Conservation (phyloP, 148 eudicot species). For the Rhododendron kiyosumense region DNA sequence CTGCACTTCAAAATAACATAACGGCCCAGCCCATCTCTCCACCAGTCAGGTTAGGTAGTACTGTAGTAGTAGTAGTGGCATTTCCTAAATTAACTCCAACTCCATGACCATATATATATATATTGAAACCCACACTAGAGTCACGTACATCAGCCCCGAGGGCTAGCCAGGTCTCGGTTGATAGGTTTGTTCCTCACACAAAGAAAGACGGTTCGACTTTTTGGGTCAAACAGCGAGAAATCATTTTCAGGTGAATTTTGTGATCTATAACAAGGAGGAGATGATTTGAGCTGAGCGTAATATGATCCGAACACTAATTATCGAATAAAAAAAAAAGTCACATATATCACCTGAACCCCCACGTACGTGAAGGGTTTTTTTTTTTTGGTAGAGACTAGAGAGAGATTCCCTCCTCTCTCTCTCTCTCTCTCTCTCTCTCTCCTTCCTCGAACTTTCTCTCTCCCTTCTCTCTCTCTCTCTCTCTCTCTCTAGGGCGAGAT, state of each 20-base stretch:
- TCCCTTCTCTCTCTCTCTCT: neutral
- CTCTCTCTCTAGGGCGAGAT: neutral
- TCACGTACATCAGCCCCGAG: too few relatives aligned
- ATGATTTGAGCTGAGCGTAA: too few relatives aligned
- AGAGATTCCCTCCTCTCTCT: neutral
- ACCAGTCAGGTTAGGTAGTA: too few relatives aligned
- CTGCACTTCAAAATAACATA: neutral
- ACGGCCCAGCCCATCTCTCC: neutral
- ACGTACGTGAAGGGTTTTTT: constrained; percentile 6
- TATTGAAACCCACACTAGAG: too few relatives aligned
- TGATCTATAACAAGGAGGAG: accelerated
- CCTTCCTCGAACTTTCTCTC: constrained; percentile 11
- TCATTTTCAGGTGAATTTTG: too few relatives aligned
- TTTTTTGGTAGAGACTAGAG: constrained; percentile 22
- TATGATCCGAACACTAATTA: too few relatives aligned
- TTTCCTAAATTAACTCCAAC: neutral
- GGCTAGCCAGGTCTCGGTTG: too few relatives aligned
- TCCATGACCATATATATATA: neutral
- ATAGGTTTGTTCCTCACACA: too few relatives aligned
- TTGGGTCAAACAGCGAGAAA: too few relatives aligned
- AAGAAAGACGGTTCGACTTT: too few relatives aligned
- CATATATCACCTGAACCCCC: neutral
- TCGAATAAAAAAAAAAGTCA: too few relatives aligned
- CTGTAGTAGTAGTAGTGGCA: neutral
- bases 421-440: neutral